phyloP scores from a whole-genome alignment of 1,284 basidiomycete genomes.

The Moesziomyces parantarcticus region DNA sequence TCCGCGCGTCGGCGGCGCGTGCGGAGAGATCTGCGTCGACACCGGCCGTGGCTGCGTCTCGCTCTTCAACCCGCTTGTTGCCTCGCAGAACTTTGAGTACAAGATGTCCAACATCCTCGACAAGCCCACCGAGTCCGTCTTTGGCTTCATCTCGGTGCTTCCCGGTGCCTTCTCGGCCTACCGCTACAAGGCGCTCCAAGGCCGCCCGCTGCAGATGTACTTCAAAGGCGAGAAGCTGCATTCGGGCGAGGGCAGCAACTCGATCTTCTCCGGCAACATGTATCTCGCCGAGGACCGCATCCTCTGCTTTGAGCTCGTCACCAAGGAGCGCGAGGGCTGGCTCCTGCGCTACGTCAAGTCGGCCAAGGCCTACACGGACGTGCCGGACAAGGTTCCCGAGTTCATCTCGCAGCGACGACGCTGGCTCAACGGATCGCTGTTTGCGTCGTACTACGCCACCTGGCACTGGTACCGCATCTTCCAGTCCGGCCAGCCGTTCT shows the following conservation, averaged over 20 bases:
- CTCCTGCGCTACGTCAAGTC: slow-evolving; percentile 64
- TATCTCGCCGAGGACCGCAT: slow-evolving; percentile 66
- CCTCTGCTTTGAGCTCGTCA: slow-evolving; percentile 63
- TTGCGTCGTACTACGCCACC: slow-evolving; percentile 60
- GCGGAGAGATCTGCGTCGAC: slow-evolving; percentile 91
- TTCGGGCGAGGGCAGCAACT: slow-evolving; percentile 48
- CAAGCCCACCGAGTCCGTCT: slow-evolving; percentile 76
- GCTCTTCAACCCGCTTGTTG: slow-evolving; percentile 79
- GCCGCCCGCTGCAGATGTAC: slow-evolving; percentile 86
- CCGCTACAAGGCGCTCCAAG: slow-evolving; percentile 85
- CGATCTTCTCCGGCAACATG: slow-evolving; percentile 65
- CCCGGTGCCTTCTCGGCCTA: slow-evolving; percentile 90
- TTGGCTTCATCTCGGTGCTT: slow-evolving; percentile 91
- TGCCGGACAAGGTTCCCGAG: slow-evolving; percentile 61
- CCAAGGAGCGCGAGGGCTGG: slow-evolving; percentile 68
- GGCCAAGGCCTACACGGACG: slow-evolving; percentile 65
- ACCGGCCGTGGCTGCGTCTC: slow-evolving; percentile 77
- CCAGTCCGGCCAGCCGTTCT: slow-evolving; percentile 56
- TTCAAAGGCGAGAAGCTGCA: slow-evolving; percentile 85
- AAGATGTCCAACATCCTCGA: slow-evolving; percentile 64
- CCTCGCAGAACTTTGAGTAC: slow-evolving; percentile 68
- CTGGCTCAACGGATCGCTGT: slow-evolving; percentile 66
- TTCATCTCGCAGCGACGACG: slow-evolving; percentile 64
- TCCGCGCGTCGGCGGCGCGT: slow-evolving; percentile 92
- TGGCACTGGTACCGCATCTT: slow-evolving; percentile 65